A percentile compares a stretch with the other conserved stretches of the same genome.
phyloP scores from a whole-genome alignment of 2,329 filamentous ascomycete genomes.

The Colletotrichum gloeosporioides region DNA sequence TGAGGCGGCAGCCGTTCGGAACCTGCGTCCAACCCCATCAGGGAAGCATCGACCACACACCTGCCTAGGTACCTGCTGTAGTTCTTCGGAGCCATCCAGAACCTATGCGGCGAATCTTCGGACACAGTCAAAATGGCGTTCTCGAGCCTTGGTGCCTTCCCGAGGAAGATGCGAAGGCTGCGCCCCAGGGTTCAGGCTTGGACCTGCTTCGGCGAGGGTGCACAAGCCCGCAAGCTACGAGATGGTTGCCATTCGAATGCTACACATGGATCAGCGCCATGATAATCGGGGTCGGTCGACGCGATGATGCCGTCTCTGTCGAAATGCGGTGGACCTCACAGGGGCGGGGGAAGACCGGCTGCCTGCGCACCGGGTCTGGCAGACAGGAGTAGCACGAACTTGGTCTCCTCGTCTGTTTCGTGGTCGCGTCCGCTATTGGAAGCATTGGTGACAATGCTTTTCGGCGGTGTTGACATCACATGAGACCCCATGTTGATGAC shows the following conservation, averaged over 20 bases:
- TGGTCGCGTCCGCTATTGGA: too few species aligned
- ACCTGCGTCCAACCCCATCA: not conserved
- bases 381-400: too few species aligned
- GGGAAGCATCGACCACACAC: not conserved
- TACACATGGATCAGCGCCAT: not conserved
- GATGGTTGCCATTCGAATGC: not conserved
- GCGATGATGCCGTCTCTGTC: not conserved
- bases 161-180: not conserved
- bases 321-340: too few species aligned
- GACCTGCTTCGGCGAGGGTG: not conserved
- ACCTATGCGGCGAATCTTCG: not conserved
- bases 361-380: too few species aligned
- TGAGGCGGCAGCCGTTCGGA: not conserved
- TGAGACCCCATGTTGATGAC: too few species aligned
- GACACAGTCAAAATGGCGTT: not conserved
- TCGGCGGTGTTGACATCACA: too few species aligned
- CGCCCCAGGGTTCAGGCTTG: not conserved
- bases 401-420: too few species aligned
- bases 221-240: not conserved
- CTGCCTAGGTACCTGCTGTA: not conserved
- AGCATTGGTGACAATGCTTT: too few species aligned
- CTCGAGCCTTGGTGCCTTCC: not conserved
- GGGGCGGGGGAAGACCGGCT: too few species aligned
- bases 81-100: not conserved
- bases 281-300: not conserved